Conservation (phyloP, 768 basidiomycete genomes). For the Cyathus striatus region DNA sequence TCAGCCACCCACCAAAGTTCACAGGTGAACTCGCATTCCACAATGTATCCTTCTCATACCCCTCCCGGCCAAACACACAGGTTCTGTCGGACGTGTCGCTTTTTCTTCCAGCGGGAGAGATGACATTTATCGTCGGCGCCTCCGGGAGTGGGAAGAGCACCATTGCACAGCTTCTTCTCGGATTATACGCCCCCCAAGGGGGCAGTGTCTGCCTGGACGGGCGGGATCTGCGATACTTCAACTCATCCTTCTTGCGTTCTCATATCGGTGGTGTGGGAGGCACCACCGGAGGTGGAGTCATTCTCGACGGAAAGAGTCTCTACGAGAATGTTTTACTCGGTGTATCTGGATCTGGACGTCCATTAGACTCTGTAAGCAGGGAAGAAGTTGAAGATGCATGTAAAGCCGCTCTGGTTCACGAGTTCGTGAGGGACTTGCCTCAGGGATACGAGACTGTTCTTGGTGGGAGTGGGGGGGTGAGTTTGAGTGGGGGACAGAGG, state of each 20-base stretch:
- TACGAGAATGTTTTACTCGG: constrained; percentile 88
- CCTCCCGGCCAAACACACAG: constrained; percentile 62
- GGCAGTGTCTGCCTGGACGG: constrained; percentile 80
- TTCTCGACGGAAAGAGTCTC: constrained; percentile 68
- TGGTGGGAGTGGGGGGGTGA: constrained; percentile 52
- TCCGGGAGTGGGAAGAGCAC: constrained; percentile 95
- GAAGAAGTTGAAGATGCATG: constrained; percentile 85
- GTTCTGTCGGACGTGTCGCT: constrained; percentile 67
- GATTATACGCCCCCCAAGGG: constrained; percentile 64
- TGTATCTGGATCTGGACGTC: constrained; percentile 14
- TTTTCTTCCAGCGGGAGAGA: constrained; percentile 68
- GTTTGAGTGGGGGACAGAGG: constrained; percentile 86
- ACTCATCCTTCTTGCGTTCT: constrained; percentile 58
- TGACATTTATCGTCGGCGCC: constrained; percentile 85
- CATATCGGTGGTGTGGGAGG: constrained; percentile 79
- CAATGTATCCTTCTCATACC: constrained; percentile 80
- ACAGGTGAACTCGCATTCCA: constrained; percentile 72
- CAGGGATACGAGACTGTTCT: constrained; percentile 84
- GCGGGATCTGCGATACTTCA: constrained; percentile 71
- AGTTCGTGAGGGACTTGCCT: constrained; percentile 81
- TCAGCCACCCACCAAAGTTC: constrained; percentile 62
- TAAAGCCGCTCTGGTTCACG: constrained; percentile 79
- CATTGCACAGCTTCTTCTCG: constrained; percentile 74
- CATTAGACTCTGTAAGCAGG: constrained; percentile 53
- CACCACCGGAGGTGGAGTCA: constrained; percentile 51